Conservation (phyloP, 805 yeast species). For the Yamadazyma ubonensis region DNA sequence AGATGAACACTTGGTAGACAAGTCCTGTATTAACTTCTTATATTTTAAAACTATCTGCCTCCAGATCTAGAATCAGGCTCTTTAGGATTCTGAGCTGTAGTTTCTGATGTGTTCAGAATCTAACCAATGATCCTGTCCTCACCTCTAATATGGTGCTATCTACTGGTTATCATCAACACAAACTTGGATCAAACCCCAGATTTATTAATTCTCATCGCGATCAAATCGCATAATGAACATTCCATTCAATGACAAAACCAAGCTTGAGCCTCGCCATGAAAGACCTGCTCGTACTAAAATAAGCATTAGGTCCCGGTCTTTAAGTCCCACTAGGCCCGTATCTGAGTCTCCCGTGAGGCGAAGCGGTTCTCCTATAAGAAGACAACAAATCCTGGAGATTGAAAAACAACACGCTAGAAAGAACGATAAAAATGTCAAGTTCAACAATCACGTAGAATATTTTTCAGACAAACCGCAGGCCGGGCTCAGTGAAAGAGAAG, state of each 20-base stretch:
- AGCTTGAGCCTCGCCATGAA: conserved; percentile 7
- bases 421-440: conserved; percentile 14
- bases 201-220: background rate
- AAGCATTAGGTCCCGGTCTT: conserved; percentile 6
- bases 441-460: conserved; percentile 13
- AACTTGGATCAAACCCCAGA: background rate
- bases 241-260: conserved; percentile 3
- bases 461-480: conserved; percentile 5
- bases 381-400: conserved; percentile 29
- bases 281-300: conserved; percentile 9
- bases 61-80: too few relatives aligned
- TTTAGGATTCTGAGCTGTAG: too few relatives aligned
- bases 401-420: conserved; percentile 19
- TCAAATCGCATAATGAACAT: background rate
- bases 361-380: conserved; percentile 37
- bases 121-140: too few relatives aligned
- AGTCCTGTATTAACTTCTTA: too few relatives aligned
- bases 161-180: too few relatives aligned
- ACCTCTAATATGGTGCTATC: too few relatives aligned
- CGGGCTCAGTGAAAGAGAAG: background rate
- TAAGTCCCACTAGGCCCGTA: conserved; percentile 10
- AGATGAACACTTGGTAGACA: too few relatives aligned
- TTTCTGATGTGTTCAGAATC: too few relatives aligned
- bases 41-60: too few relatives aligned
- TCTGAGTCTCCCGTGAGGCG: conserved; percentile 13